Evolutionary conservation across 1,284 basidiomycete species (phyloP).

Genomic region (Meira miltonrushii): DNA sequence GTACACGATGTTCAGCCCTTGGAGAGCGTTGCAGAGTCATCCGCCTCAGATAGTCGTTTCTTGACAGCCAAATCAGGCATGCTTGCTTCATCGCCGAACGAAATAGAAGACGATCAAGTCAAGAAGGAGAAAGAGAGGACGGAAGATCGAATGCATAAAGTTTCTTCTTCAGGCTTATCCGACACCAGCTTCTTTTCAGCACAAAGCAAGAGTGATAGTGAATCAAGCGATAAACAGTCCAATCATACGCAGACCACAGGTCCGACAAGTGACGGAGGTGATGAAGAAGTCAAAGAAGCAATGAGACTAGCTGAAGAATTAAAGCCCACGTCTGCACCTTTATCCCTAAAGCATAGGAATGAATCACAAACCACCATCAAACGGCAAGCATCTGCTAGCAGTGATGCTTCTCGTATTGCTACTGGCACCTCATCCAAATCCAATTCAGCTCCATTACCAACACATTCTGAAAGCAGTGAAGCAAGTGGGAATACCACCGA

Average conservation of each 20-base stretch:
- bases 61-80: neutral
- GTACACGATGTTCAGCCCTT: neutral
- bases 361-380: constrained; percentile 55
- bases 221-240: constrained; percentile 36
- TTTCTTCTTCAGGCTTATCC: constrained; percentile 25
- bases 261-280: constrained; percentile 80
- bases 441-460: constrained; percentile 23
- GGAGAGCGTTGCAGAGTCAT: neutral
- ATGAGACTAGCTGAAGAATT: neutral
- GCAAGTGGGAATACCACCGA: constrained; percentile 12
- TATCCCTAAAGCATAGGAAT: constrained; percentile 46
- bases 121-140: neutral
- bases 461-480: constrained; percentile 25
- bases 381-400: constrained; percentile 38
- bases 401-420: constrained; percentile 16
- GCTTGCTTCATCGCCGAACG: neutral
- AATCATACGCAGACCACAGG: constrained; percentile 30
- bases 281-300: constrained; percentile 64
- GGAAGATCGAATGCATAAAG: constrained; percentile 14
- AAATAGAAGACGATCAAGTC: neutral
- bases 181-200: constrained; percentile 36
- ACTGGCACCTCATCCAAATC: neutral
- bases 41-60: neutral
- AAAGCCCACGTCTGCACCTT: constrained; percentile 6
- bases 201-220: constrained; percentile 31